A percentile compares a stretch with the other conserved stretches of the same genome.
phyloP scores from a whole-genome alignment of 352 stramenopile species.

The Stramenopiles sp. region DNA sequence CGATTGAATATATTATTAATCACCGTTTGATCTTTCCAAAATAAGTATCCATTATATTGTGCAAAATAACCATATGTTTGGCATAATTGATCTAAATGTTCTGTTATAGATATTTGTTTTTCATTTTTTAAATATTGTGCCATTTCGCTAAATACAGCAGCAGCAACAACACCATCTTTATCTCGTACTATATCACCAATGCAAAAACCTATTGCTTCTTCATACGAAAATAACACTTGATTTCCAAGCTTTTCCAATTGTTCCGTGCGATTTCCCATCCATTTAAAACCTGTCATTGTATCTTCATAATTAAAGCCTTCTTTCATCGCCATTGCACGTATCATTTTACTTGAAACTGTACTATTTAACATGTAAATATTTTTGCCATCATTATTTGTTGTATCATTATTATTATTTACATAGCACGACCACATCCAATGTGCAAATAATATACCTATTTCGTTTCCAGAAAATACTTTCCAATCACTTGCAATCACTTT shows the following conservation, averaged over 20 bases:
- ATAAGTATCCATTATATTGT: conserved; percentile 89
- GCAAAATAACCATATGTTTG: conserved; percentile 86
- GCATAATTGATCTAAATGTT: conserved; percentile 62
- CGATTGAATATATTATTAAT: conserved; percentile 64
- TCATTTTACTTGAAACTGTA: conserved; percentile 90
- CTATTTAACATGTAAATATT: conserved; percentile 83
- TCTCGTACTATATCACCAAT: conserved; percentile 86
- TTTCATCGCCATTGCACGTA: conserved; percentile 58
- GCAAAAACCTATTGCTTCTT: conserved; percentile 96
- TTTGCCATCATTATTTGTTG: no score
- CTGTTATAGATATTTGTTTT: no score
- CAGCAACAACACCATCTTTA: conserved; percentile 87
- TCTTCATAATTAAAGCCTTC: conserved; percentile 88
- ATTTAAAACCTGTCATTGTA: conserved; percentile 96
- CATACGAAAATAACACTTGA: conserved; percentile 81
- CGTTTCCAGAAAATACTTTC: conserved; percentile 90
- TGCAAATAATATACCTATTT: conserved; percentile 85
- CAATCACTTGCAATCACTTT: conserved; percentile 37
- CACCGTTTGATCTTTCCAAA: conserved; percentile 66
- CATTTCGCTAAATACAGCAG: conserved; percentile 68
- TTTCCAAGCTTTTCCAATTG: conserved; percentile 59
- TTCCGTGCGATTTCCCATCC: conserved; percentile 76
- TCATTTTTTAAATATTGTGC: conserved; percentile 23
- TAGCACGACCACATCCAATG: conserved; percentile 63
- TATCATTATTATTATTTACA: conserved; percentile 25